A percentile compares a stretch with the other conserved stretches of the same genome.
These are phyloP conservation scores for Yamagishiella unicocca DNA, from an alignment of 139 green algal species.

Conservation along the genomic window DNA sequence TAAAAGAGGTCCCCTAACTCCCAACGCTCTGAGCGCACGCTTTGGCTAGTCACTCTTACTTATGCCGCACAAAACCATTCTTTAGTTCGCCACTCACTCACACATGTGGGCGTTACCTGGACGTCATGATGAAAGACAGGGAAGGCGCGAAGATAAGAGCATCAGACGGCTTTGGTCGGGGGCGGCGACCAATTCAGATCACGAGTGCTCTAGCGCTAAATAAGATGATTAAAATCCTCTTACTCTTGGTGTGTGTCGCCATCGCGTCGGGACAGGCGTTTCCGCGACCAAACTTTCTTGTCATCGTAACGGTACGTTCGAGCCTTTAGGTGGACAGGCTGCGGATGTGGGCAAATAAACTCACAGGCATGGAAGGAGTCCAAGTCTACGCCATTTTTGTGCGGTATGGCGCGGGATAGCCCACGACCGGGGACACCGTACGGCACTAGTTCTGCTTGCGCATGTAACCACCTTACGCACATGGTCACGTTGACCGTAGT, in stretches of 20 bases:
- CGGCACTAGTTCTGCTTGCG: no score
- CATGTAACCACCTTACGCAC: no score
- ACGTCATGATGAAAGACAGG: neutral
- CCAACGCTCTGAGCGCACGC: constrained; percentile 1
- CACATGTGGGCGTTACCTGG: neutral
- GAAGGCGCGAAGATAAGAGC: neutral
- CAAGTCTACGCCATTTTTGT: no score
- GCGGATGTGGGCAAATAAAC: no score
- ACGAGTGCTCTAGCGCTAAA: neutral
- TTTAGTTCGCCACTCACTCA: no score
- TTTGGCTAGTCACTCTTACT: no score
- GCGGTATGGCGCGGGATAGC: no score
- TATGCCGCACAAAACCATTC: no score
- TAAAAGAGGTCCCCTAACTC: constrained; percentile 1
- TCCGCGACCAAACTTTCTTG: constrained; percentile 14
- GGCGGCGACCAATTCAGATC: neutral
- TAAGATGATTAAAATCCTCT: neutral
- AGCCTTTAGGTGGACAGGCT: neutral
- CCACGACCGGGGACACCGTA: no score
- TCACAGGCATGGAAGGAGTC: no score
- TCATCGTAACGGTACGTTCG: constrained; percentile 25
- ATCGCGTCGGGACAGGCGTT: neutral
- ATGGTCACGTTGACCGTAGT: no score
- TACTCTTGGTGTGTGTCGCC: neutral
- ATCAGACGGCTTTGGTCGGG: neutral